phyloP scores from a whole-genome alignment of 805 yeast species.

The Huiozyma sinensis region DNA sequence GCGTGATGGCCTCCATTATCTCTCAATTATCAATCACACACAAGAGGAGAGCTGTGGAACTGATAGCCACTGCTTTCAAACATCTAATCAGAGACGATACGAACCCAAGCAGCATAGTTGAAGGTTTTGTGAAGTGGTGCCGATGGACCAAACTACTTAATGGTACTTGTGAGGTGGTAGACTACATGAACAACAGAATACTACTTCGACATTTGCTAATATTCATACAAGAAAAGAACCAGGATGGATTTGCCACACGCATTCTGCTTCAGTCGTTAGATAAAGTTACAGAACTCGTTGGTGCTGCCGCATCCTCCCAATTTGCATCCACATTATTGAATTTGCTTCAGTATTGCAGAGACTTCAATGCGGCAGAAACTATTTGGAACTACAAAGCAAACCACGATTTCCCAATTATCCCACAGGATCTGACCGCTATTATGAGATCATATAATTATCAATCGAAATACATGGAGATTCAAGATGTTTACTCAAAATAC shows the following conservation, averaged over 20 bases:
- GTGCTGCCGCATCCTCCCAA: conserved; percentile 20
- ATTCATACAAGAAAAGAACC: conserved; percentile 7
- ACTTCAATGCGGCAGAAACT: conserved; percentile 8
- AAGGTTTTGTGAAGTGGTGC: conserved; percentile 16
- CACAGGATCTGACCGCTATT: conserved; percentile 17
- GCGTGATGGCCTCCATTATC: conserved; percentile 10
- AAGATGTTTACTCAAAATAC: conserved; percentile 28
- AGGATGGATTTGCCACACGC: background rate
- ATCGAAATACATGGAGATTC: conserved; percentile 16
- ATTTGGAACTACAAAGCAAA: conserved; percentile 28
- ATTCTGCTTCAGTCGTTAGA: conserved; percentile 3
- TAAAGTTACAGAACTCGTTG: conserved; percentile 9
- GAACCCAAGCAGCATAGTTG: background rate
- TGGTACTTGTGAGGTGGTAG: conserved; percentile 21
- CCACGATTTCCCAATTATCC: conserved; percentile 10
- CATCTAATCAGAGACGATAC: conserved; percentile 2
- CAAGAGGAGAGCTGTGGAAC: conserved; percentile 8
- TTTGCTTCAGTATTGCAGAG: conserved; percentile 9
- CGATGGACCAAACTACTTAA: conserved; percentile 15
- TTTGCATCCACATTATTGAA: conserved; percentile 21
- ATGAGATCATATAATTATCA: conserved; percentile 16
- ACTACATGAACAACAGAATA: conserved; percentile 11
- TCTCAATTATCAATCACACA: conserved; percentile 15
- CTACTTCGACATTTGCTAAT: conserved; percentile 12
- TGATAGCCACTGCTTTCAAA: conserved; percentile 12